Base-by-base conservation (phyloP, 1,139 yeast species). In the Hansenula lynferdii region DNA sequence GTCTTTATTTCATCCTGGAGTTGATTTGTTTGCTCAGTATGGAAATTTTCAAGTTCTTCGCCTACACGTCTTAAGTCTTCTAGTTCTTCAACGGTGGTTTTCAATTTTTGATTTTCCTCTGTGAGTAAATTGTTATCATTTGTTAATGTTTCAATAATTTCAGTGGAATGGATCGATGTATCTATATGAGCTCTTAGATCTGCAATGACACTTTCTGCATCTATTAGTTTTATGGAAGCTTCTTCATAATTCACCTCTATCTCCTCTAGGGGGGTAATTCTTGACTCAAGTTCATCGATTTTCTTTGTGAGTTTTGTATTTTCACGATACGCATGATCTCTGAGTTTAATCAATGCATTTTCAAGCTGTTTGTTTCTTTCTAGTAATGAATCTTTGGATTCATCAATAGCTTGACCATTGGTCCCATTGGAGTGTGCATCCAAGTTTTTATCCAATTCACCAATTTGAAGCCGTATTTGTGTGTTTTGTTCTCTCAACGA, bases 1-100 rank as follows among this genome's bases (percentile, higher is more conserved):
- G 50, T 47, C 6, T 58, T 57, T n/a, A 81, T 60, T 22, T 77
- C 77, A 6, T 55, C 49, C 21, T 64, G 59, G 19, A 81, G 62
- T 36, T 79, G 82, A n/a, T 53, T 50, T 47, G 81, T 87, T 1
- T 78, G 67, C n/a, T 67, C 70, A 1, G 58, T 43, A 44, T 78
- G 85, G 35, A 66, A 67, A 12, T 68, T 72, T 43, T 84, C 92
- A n/a, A 85, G 62, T 45, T 80, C 81, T 39, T 67, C 73, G 42
- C 79, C 82, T 15, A 85, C 58, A 32, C 71, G 77, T 42, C 74
- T 77, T 18, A 84, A 56, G 39, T 79, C 80, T 37, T 74, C 80
- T 28, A 82, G 62, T 42, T 85, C 89, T 6, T 65, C 65, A 2
- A 82, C 62, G 0, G 75, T 67, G 2, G 45, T 53, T 32, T 67